Evolutionary conservation across 2,329 filamentous ascomycete species (phyloP).

Genomic region (Graphilbum ipis-grandicollis): DNA sequence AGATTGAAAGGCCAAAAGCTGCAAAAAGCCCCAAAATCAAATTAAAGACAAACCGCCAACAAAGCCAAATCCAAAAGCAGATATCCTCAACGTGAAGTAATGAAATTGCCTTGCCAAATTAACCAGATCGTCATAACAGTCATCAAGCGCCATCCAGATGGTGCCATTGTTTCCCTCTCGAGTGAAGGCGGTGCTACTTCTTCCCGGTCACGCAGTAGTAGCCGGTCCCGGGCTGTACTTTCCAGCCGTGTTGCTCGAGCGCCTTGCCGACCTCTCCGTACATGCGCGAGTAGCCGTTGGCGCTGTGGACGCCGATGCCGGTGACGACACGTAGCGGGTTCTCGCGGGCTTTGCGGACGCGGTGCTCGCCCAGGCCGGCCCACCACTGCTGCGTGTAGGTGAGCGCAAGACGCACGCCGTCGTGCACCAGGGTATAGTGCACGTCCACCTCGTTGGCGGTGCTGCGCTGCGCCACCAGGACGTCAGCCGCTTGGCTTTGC

Average conservation of each 20-base stretch:
- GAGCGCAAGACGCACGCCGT: conserved; percentile 63
- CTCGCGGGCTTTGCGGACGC: conserved; percentile 28
- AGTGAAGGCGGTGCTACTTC: no score
- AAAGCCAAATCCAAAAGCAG: no score
- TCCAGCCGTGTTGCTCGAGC: conserved; percentile 69
- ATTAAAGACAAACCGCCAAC: no score
- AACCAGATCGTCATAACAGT: no score
- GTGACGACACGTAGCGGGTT: conserved; percentile 59
- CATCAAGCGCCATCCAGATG: no score
- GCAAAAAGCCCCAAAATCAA: no score
- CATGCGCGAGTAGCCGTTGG: conserved; percentile 56
- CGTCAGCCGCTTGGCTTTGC: conserved; percentile 51
- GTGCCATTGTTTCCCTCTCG: no score
- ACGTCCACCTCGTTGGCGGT: conserved; percentile 57
- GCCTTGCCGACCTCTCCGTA: conserved; percentile 65
- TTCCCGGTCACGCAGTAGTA: conserved; percentile 52
- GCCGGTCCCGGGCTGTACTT: conserved; percentile 53
- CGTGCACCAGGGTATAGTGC: conserved; percentile 66
- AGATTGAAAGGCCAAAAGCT: no score
- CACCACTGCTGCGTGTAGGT: conserved; percentile 59
- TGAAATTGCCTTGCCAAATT: no score
- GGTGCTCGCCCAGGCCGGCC: conserved; percentile 49
- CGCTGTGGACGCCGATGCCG: conserved; percentile 62
- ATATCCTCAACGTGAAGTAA: no score
- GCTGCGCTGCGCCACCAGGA: conserved; percentile 52